Evolutionary conservation across 1,284 basidiomycete genomes (phyloP), one percentile per base, ranked within the genome.

Genomic region (Peniophora sp.): DNA sequence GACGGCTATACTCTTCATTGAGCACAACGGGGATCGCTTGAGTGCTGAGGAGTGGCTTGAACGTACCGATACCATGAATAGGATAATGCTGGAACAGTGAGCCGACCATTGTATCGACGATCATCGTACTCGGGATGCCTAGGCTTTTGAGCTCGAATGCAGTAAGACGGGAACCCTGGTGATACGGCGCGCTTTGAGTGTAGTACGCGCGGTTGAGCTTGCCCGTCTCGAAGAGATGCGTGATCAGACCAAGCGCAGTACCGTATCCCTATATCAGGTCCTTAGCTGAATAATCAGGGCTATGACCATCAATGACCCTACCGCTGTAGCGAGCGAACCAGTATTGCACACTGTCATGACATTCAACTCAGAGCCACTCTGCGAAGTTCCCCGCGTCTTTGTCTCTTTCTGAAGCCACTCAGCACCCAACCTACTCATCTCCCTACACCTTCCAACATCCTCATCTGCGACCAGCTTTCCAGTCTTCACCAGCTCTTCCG

Each of bases 271-370:
- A 55, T 27, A 49, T 50, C 25, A 53, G 58, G 49, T 55, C 49
- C 46, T 41, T 47, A 55, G 22, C 12, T 5, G 41, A 25, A 12
- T 10, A 19, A 41, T 38, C 32, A 35, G 44, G 46, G 22, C n/a
- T n/a, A n/a, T n/a, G n/a, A n/a, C n/a, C 27, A 32, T 32, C 27
- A 32, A 41, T 39, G 36, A 46, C 70, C 85, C 54, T 57, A 92
- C 91, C 38, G 91, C 93, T 17, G 92, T 96, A 2, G 93, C 93
- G 54, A 97, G 74, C 23, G 88, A 91, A 17, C 93, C 93, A 17
- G 93, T 96, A 67, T 97, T 97, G 73, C 93, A 97, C n/a, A 96
- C 91, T 3, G 92, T 96, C 65, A 96, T 72, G 23, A 95, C 79
- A 62, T 90, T 91, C 52, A 95, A 65, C 50, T 67, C 69, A 53